Base-by-base conservation (phyloP, 2,329 filamentous ascomycete genomes). In the Shiraia bambusicola region DNA sequence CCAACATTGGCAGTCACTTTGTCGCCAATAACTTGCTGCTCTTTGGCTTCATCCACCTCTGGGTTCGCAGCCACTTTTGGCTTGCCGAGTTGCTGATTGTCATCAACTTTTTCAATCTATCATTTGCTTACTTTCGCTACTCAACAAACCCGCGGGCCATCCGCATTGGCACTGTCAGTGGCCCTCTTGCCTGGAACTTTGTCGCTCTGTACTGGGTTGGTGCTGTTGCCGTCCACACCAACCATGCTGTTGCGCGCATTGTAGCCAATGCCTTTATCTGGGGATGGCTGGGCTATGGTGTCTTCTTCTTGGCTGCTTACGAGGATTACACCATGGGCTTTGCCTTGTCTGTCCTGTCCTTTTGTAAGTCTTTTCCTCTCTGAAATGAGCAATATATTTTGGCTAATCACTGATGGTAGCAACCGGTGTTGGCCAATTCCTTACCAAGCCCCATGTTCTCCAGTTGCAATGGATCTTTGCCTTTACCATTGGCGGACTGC, bases 391-490 rank as follows among this genome's bases (percentile, higher is more conserved):
- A 22, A 8, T 22, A 22, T 22, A 8, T 22, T 8, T 8, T 22
- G 19, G 19, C 19, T 22, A 22, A 22, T 22, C n/a, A n/a, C n/a
- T 22, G 19, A 22, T 22, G 4, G 19, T 42, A 80, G 78, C 77
- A 13, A 81, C 94, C 29, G 88, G 87, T 10, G 81, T 93, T 12
- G 79, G 82, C 11, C 90, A 95, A 67, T 83, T 94, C 71, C 73
- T 83, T 36, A 77, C 79, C 58, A 82, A 89, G 65, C 69, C 84
- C 45, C 78, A 93, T 63, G 68, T 85, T 50, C 76, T 94, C 53
- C 87, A 88, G 6, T 76, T 95, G 51, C 90, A 95, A 72, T 95
- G 89, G 89, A 92, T 94, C 69, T 95, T 95, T 66, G 87, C 89
- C 25, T 93, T 94, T 61, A 76, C 82, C 49, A 89, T 95, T 65